Conservation (phyloP, 208 protist genomes). For the Herpetomonas tarakana region DNA sequence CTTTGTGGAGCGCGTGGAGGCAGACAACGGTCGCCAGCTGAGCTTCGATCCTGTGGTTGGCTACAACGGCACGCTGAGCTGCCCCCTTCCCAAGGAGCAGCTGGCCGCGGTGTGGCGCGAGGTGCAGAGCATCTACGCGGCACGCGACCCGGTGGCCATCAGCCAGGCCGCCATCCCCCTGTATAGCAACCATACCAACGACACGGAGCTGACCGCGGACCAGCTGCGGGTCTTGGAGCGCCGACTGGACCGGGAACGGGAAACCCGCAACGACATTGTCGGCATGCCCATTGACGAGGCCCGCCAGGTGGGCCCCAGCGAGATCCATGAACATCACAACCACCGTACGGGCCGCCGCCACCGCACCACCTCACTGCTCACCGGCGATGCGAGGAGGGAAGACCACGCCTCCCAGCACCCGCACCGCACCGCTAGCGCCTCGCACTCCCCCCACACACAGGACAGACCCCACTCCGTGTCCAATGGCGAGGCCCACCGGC, state of each 20-base stretch:
- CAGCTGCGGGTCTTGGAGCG: constrained; percentile 16
- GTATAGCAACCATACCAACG: constrained; percentile 22
- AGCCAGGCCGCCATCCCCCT: constrained; percentile 33
- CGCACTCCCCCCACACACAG: not conserved
- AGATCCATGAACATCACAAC: not conserved
- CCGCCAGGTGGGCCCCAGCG: not conserved
- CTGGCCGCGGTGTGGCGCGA: constrained; percentile 39
- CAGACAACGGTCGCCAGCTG: constrained; percentile 12
- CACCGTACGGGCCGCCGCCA: not conserved
- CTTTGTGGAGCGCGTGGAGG: constrained; percentile 20
- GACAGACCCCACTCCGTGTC: not conserved
- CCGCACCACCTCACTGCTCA: not conserved
- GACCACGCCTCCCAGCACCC: not conserved
- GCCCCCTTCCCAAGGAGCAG: constrained; percentile 36
- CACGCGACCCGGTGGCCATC: constrained; percentile 13
- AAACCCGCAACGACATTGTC: constrained; percentile 25
- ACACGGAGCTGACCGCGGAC: constrained; percentile 12
- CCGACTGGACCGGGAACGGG: constrained; percentile 20
- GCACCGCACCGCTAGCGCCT: not conserved
- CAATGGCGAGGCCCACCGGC: not conserved
- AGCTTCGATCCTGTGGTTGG: constrained; percentile 17
- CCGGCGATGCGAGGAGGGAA: too few species aligned
- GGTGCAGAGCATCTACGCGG: constrained; percentile 20
- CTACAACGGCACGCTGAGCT: constrained; percentile 20
- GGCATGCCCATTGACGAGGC: constrained; percentile 20